Evolutionary conservation across 148 eudicot genomes (phyloP).

Genomic region (Fagopyrum esculentum): DNA sequence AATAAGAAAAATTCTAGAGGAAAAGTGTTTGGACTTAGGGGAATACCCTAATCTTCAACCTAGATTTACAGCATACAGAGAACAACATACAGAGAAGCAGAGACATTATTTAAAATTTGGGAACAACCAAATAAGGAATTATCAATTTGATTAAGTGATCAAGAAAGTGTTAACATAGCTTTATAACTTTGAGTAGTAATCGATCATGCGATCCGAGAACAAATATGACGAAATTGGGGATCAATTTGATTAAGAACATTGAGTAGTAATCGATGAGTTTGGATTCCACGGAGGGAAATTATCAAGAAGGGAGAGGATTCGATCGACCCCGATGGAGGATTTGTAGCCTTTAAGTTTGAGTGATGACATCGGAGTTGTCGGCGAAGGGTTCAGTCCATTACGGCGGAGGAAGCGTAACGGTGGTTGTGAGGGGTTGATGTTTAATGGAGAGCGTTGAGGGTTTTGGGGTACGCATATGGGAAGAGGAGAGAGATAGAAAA

Average conservation of each 20-base stretch:
- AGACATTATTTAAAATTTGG: no score
- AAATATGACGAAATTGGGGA: slow-evolving; percentile 66
- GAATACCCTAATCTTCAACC: no score
- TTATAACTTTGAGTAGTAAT: slow-evolving; percentile 34
- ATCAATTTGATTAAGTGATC: no score
- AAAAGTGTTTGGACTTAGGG: no score
- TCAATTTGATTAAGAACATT: slow-evolving; percentile 55
- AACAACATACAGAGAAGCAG: slow-evolving; percentile 18
- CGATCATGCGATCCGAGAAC: slow-evolving; percentile 38
- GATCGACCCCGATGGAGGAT: slow-evolving; percentile 70
- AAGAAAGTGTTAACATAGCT: slow-evolving; percentile 36
- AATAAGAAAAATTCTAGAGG: no score
- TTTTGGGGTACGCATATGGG: neutral
- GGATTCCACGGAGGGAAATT: slow-evolving; percentile 43
- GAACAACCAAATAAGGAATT: no score
- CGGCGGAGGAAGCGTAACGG: slow-evolving; percentile 59
- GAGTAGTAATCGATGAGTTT: slow-evolving; percentile 45
- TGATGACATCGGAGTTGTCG: slow-evolving; percentile 61
- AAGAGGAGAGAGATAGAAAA: slow-evolving; percentile 15
- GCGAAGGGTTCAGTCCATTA: slow-evolving; percentile 85
- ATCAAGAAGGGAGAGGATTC: slow-evolving; percentile 46
- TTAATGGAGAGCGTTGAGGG: slow-evolving; percentile 13
- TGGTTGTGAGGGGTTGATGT: slow-evolving; percentile 20
- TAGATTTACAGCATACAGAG: no score
- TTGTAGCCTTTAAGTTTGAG: slow-evolving; percentile 33